Evolutionary conservation across 192 early-diverging fungal species (phyloP).

Genomic region (Phlyctochytrium bullatum): DNA sequence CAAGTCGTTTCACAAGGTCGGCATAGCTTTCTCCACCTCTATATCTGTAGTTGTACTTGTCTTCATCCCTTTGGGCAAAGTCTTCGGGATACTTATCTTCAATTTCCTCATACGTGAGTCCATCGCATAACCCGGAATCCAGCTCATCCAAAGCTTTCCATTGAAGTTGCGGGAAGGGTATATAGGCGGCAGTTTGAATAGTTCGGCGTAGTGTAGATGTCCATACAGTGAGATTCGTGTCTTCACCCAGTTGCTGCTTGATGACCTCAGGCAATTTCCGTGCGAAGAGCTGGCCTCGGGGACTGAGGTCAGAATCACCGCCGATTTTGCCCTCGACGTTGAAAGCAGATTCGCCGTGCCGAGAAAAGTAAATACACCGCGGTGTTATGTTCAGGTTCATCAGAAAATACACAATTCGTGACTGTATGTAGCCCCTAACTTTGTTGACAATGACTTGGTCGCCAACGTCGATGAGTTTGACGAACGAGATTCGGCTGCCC

Average conservation of each 20-base stretch:
- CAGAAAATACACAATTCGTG: constrained; percentile 95
- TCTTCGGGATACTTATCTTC: constrained; percentile 91
- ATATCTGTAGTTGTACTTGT: constrained; percentile 82
- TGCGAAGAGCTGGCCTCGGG: constrained; percentile 85
- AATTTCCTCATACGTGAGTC: constrained; percentile 98
- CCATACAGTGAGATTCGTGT: constrained; percentile 70
- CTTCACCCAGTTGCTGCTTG: constrained; percentile 61
- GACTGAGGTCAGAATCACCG: constrained; percentile 88
- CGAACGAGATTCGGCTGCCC: constrained; percentile 66
- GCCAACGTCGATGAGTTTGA: constrained; percentile 96
- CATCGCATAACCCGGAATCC: constrained; percentile 96
- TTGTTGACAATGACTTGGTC: constrained; percentile 84
- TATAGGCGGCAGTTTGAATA: constrained; percentile 76
- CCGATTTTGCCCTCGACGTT: constrained; percentile 93
- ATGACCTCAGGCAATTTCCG: constrained; percentile 80
- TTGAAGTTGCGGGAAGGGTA: constrained; percentile 85
- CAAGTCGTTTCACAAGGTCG: constrained; percentile 91
- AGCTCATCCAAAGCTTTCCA: constrained; percentile 99
- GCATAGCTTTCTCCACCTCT: constrained; percentile 78
- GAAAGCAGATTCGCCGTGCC: constrained; percentile 86
- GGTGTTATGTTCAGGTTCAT: constrained; percentile 99
- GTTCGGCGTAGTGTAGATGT: constrained; percentile 95
- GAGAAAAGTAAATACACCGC: constrained; percentile 83
- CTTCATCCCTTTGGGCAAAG: constrained; percentile 89
- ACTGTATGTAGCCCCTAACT: constrained; percentile 93